Conservation (phyloP, 768 basidiomycete species). For the Tremella yokohamensis region DNA sequence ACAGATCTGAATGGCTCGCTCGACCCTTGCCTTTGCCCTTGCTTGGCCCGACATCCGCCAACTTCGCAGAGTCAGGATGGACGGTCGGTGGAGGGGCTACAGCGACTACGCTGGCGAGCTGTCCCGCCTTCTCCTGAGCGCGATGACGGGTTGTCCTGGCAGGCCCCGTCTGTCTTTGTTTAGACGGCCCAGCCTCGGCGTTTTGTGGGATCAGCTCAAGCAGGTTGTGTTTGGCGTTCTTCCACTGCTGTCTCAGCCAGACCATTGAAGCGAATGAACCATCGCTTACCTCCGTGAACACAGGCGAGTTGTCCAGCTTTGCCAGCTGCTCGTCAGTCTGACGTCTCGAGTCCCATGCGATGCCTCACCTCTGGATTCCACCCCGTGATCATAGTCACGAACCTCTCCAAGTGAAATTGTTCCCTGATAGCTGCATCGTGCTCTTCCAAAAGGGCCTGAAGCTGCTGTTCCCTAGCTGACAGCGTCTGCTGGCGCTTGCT, state of each 20-base stretch:
- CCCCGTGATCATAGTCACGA: slow-evolving; percentile 63
- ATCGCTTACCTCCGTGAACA: slow-evolving; percentile 66
- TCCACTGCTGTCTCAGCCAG: slow-evolving; percentile 48
- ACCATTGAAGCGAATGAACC: neutral
- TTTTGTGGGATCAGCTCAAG: slow-evolving; percentile 55
- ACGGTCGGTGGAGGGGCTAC: neutral
- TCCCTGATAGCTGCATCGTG: slow-evolving; percentile 62
- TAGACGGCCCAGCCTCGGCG: slow-evolving; percentile 29
- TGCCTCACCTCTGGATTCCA: slow-evolving; percentile 69
- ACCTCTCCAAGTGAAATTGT: slow-evolving; percentile 81
- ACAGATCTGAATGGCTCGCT: neutral
- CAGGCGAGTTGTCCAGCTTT: slow-evolving; percentile 66
- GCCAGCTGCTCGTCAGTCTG: slow-evolving; percentile 56
- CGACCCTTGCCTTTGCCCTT: slow-evolving; percentile 20
- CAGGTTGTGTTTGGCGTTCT: slow-evolving; percentile 63
- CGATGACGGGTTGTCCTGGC: slow-evolving; percentile 39
- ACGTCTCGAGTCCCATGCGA: slow-evolving; percentile 3
- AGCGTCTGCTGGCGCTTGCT: slow-evolving; percentile 54
- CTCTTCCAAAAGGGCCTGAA: slow-evolving; percentile 56
- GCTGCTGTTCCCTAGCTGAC: slow-evolving; percentile 60
- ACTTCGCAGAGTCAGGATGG: neutral
- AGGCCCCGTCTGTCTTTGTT: slow-evolving; percentile 19
- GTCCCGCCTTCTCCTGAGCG: slow-evolving; percentile 36
- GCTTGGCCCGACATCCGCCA: neutral
- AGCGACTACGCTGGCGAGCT: slow-evolving; percentile 14